Conservation (phyloP, 164 flowering plant species). For the Macadamia integrifolia region DNA sequence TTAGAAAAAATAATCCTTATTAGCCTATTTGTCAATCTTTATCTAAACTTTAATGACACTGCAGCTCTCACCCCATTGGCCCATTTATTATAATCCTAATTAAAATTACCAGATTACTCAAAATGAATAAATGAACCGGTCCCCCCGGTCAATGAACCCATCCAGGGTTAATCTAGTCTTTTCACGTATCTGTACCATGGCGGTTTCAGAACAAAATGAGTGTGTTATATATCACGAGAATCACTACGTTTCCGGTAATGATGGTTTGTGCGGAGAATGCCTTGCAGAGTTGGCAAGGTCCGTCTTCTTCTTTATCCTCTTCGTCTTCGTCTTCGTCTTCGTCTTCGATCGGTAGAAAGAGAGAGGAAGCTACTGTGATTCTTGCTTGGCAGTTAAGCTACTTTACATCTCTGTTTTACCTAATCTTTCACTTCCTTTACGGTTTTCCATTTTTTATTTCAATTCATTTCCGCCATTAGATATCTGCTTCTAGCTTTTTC, state of each 20-base stretch:
- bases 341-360: background rate
- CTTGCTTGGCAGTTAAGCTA: conserved; percentile 50
- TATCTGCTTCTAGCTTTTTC: background rate
- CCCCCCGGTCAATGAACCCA: background rate
- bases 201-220: background rate
- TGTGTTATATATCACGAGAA: background rate
- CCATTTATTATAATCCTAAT: too few species aligned
- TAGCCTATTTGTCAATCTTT: too few species aligned
- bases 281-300: conserved; percentile 27
- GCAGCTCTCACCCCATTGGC: too few species aligned
- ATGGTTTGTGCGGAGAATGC: conserved; percentile 5
- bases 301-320: background rate
- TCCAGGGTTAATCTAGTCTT: background rate
- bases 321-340: too few species aligned
- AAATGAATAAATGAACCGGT: too few species aligned
- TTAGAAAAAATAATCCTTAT: too few species aligned
- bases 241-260: background rate
- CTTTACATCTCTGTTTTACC: conserved; percentile 38
- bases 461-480: conserved; percentile 11
- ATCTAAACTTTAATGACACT: too few species aligned
- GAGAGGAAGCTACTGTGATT: background rate
- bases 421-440: conserved; percentile 19
- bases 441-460: conserved; percentile 8
- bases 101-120: too few species aligned
- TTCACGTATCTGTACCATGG: too few species aligned